These are phyloP conservation scores for Amanita thiersii DNA, from an alignment of 768 basidiomycete species.

Conservation along the genomic window DNA sequence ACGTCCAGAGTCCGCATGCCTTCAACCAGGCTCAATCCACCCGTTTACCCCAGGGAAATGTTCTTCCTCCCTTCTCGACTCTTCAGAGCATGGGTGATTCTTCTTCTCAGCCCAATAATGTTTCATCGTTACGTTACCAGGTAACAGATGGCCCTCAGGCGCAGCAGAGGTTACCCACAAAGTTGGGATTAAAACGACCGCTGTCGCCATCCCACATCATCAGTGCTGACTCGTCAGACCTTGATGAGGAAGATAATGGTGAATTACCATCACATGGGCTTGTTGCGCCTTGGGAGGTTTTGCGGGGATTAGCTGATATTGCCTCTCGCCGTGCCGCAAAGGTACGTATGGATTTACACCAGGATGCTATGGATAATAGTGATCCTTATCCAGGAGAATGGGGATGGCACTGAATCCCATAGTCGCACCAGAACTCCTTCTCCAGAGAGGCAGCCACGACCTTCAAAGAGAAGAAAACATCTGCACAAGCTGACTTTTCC, in stretches of 20 bases:
- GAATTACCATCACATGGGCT: conserved; percentile 77
- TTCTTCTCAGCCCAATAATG: conserved; percentile 34
- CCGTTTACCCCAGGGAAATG: conserved; percentile 33
- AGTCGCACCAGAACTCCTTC: conserved; percentile 71
- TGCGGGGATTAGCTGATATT: conserved; percentile 74
- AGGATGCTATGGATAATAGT: conserved; percentile 10
- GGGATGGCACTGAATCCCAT: conserved; percentile 66
- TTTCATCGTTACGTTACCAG: conserved; percentile 57
- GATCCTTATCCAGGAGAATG: conserved; percentile 51
- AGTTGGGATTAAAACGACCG: conserved; percentile 48
- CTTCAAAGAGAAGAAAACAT: conserved; percentile 65
- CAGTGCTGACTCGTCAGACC: conserved; percentile 75
- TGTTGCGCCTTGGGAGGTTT: conserved; percentile 82
- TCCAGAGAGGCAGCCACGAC: conserved; percentile 60
- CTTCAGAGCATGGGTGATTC: conserved; percentile 50
- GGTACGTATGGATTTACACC: conserved; percentile 38
- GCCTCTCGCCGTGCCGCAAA: conserved; percentile 74
- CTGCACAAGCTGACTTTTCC: conserved; percentile 64
- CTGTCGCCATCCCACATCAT: conserved; percentile 53
- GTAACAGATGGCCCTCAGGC: conserved; percentile 31
- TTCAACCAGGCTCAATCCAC: conserved; percentile 20
- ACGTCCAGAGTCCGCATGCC: conserved; percentile 28
- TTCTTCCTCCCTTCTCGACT: conserved; percentile 66
- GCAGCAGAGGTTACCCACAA: conserved; percentile 21
- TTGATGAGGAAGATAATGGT: conserved; percentile 77